Conservation (phyloP, 108 stramenopile species). For the Parmales sp. region DNA sequence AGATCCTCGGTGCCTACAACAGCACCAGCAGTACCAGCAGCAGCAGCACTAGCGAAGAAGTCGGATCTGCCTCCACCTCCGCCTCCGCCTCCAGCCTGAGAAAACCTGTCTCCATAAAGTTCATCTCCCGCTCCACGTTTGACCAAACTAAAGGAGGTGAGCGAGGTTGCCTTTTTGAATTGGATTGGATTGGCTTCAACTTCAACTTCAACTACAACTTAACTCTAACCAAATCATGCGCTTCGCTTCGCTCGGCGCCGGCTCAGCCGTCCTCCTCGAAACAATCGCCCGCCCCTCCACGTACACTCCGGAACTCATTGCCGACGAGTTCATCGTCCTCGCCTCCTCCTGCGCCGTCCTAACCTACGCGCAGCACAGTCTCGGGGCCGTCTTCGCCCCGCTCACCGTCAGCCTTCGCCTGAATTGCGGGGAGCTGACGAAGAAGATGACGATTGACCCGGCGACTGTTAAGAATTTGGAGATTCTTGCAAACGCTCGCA, state of each 20-base stretch:
- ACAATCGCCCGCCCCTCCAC: constrained; percentile 54
- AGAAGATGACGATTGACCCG: constrained; percentile 65
- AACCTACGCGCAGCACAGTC: constrained; percentile 60
- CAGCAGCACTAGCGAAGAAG: too few relatives aligned
- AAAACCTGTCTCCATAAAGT: constrained; percentile 43
- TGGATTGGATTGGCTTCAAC: too few relatives aligned
- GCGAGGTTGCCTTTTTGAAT: too few relatives aligned
- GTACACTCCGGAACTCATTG: constrained; percentile 49
- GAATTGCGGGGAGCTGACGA: constrained; percentile 43
- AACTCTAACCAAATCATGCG: too few relatives aligned
- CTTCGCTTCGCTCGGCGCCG: too few relatives aligned
- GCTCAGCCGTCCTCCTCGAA: too few relatives aligned
- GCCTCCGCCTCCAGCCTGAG: too few relatives aligned
- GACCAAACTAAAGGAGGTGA: constrained; percentile 80
- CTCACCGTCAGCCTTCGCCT: constrained; percentile 43
- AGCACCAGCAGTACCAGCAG: too few relatives aligned
- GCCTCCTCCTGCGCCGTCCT: constrained; percentile 65
- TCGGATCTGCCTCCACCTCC: too few relatives aligned
- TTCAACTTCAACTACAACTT: too few relatives aligned
- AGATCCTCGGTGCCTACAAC: constrained; percentile 28
- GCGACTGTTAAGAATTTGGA: constrained; percentile 64
- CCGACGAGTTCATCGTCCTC: constrained; percentile 74
- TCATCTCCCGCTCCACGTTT: constrained; percentile 66
- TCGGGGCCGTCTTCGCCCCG: constrained; percentile 49
- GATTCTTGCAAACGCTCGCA: constrained; percentile 65